Conservation (phyloP, 495 filamentous ascomycete genomes). For the Hyaloscypha hepaticicola region DNA sequence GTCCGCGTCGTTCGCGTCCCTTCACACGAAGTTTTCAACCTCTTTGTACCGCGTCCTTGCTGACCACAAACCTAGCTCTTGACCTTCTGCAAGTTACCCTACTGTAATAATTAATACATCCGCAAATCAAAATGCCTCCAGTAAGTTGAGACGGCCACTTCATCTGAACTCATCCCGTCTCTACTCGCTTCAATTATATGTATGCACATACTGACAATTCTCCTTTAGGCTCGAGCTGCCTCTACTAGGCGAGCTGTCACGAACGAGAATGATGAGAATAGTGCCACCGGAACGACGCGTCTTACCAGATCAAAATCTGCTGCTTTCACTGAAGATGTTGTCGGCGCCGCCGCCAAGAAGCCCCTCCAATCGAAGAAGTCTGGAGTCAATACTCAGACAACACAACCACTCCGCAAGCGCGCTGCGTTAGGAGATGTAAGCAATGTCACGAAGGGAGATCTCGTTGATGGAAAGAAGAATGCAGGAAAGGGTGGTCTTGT, state of each 20-base stretch:
- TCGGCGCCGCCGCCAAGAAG: conserved; percentile 63
- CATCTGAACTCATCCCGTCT: conserved; percentile 12
- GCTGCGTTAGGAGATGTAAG: conserved; percentile 89
- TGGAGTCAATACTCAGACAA: conserved; percentile 50
- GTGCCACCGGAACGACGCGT: conserved; percentile 61
- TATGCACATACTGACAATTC: conserved; percentile 12
- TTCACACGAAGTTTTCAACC: conserved; percentile 18
- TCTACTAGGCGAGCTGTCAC: conserved; percentile 44
- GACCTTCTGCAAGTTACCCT: conserved; percentile 10
- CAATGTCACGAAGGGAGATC: conserved; percentile 82
- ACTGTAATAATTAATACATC: conserved; percentile 30
- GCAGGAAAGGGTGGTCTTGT: conserved; percentile 56
- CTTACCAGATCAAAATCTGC: conserved; percentile 91
- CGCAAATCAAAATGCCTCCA: conserved; percentile 46
- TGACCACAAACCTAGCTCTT: conserved; percentile 20
- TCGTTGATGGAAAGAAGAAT: conserved; percentile 70
- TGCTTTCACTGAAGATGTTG: conserved; percentile 58
- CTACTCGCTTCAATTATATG: background rate
- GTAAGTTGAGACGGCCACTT: conserved; percentile 40
- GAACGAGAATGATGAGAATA: conserved; percentile 95
- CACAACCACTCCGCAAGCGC: conserved; percentile 58
- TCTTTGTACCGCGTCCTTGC: conserved; percentile 28
- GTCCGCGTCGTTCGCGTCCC: background rate
- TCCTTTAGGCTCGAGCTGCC: conserved; percentile 35
- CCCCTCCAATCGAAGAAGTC: conserved; percentile 74